Conservation (phyloP, 2,329 filamentous ascomycete species). For the Geosmithia flava region DNA sequence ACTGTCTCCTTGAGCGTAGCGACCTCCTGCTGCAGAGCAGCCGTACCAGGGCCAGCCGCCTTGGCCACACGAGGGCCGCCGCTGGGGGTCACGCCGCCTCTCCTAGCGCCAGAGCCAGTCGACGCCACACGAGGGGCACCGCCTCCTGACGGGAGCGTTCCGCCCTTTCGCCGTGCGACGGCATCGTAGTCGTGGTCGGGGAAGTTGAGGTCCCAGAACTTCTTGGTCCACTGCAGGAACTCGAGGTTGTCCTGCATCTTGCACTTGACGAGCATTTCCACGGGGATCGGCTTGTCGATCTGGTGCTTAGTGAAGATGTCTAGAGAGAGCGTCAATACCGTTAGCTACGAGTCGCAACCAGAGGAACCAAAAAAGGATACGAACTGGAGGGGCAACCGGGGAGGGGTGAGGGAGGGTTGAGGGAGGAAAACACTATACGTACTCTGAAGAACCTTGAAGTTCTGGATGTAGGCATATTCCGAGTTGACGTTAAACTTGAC, state of each 20-base stretch:
- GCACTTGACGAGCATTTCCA: constrained; percentile 85
- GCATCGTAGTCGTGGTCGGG: constrained; percentile 96
- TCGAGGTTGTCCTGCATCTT: constrained; percentile 99
- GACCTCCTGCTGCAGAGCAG: constrained; percentile 76
- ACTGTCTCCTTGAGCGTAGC: constrained; percentile 88
- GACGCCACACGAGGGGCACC: constrained; percentile 31
- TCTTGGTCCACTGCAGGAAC: constrained; percentile 94
- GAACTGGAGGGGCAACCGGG: constrained; percentile 2
- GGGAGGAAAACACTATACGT: constrained; percentile 19
- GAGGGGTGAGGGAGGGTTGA: constrained; percentile 7
- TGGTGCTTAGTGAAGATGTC: constrained; percentile 77
- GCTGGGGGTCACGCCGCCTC: constrained; percentile 52
- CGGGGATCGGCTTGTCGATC: constrained; percentile 81
- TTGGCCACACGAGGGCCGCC: constrained; percentile 34
- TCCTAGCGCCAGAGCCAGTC: constrained; percentile 34
- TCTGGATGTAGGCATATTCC: constrained; percentile 95
- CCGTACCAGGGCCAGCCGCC: constrained; percentile 44
- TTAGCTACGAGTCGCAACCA: constrained; percentile 2
- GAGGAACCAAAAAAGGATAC: background rate
- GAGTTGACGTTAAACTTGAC: constrained; percentile 98
- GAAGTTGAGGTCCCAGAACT: constrained; percentile 96
- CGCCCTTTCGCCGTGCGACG: constrained; percentile 69
- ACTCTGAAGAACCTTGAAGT: constrained; percentile 98
- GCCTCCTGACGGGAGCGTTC: constrained; percentile 40
- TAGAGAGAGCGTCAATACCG: constrained; percentile 17